Base-by-base conservation (phyloP, 2,329 filamentous ascomycete genomes). In the Colletotrichum higginsianum region DNA sequence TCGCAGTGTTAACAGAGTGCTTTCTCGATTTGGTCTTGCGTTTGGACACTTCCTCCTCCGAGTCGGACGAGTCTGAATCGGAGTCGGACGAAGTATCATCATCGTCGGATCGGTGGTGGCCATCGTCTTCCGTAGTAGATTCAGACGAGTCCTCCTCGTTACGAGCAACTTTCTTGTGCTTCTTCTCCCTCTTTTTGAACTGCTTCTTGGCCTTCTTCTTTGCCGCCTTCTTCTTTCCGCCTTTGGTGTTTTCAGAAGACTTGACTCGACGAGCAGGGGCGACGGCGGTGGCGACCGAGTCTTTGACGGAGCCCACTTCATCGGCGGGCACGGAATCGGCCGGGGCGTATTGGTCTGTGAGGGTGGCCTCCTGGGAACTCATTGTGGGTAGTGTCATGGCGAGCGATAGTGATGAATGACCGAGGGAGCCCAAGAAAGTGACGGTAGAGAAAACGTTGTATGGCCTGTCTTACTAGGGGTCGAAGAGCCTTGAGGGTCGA, bases 11-110 rank as follows among this genome's bases (percentile, higher is more conserved):
- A 1, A 15, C 16, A 15, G 18, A 18, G 9, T 50, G 30, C 52
- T 56, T 68, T 18, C 63, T 71, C 8, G 63, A 56, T 35, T 67
- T 61, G 12, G 21, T 11, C 44, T 66, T 70, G 16, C 66, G 53
- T 21, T 21, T 35, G 3, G 26, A 26, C 35, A 2, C 15, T 50
- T 57, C 38, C 2, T 52, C 52, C 1, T 38, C 15, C 7, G 53
- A 61, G 15, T 40, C 23, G n/a, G 40, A 52, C n/a, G 52, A 38
- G 2, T 6, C 42, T 9, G 15, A 23, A 2, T 70, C 63, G 18
- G 67, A 61, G 35, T 67, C 63, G 30, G 55, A 55, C 2, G 62
- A 66, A 30, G 1, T 7, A 2, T 18, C 18, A 4, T 44, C 44
- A 15, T 42, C 9, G 9, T 42, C 60, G 12, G 42, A 42, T 8